Conservation (phyloP, 2,329 filamentous ascomycete species). For the Fusarium algeriense region DNA sequence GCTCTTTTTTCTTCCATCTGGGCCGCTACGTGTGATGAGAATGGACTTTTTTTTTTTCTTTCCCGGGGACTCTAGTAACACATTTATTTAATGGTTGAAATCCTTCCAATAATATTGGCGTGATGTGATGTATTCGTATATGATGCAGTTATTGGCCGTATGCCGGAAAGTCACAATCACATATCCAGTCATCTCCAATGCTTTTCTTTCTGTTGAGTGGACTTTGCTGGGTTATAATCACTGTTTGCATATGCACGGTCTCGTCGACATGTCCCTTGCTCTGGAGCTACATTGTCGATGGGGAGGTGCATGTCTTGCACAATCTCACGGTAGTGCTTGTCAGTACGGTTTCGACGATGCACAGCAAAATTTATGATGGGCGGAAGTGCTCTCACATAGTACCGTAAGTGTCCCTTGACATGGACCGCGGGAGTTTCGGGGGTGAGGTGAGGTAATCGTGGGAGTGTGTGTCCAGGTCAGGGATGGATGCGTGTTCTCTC, state of each 20-base stretch:
- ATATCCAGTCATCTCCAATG: conserved; percentile 31
- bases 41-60: conserved; percentile 22
- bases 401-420: no score
- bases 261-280: not conserved
- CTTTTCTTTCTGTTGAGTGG: conserved; percentile 12
- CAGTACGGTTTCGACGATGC: conserved; percentile 16
- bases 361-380: conserved; percentile 16
- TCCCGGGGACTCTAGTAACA: conserved; percentile 20
- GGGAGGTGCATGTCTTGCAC: conserved; percentile 23
- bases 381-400: not conserved
- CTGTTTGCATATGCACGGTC: conserved; percentile 19
- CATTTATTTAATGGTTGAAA: conserved; percentile 13
- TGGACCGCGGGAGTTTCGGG: conserved; percentile 22
- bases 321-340: conserved; percentile 14
- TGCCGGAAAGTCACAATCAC: conserved; percentile 20
- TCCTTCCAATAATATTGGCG: conserved; percentile 28
- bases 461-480: conserved; percentile 18
- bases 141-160: conserved; percentile 33
- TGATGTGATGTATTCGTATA: conserved; percentile 14
- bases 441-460: conserved; percentile 21
- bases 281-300: conserved; percentile 23
- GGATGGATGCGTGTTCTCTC: conserved; percentile 11
- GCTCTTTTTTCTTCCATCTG: conserved; percentile 3
- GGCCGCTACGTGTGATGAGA: conserved; percentile 37
- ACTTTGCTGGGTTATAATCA: conserved; percentile 17